Percentiles rank a stretch among this genome's conserved stretches.
These are phyloP conservation scores for Pyracantha coccinea DNA, from an alignment of 331 rosid species.

Conservation along the genomic window DNA sequence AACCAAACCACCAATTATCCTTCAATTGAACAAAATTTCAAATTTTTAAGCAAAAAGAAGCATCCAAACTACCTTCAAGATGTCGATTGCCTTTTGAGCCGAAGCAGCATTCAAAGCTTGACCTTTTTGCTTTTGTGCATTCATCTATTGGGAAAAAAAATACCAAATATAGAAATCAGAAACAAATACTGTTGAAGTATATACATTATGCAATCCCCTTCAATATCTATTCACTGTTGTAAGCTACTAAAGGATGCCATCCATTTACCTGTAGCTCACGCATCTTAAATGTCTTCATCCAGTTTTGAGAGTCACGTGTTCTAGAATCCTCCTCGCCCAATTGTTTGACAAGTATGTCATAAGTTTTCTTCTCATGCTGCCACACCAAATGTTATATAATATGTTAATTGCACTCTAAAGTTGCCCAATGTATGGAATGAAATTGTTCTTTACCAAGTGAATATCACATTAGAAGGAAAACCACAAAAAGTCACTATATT, in stretches of 20 bases:
- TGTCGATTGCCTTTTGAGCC: conserved; percentile 82
- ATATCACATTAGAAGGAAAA: background rate
- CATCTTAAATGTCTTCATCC: conserved; percentile 97
- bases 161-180: background rate
- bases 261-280: conserved; percentile 79
- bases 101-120: conserved; percentile 81
- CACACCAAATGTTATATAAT: conserved; percentile 13
- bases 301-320: conserved; percentile 83
- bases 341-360: conserved; percentile 93
- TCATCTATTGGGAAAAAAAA: conserved; percentile 40
- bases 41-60: background rate
- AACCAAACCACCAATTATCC: background rate
- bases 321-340: conserved; percentile 96
- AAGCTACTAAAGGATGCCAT: background rate
- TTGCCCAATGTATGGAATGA: background rate
- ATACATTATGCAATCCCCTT: background rate
- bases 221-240: background rate
- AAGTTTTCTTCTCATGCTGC: conserved; percentile 97
- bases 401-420: conserved; percentile 4
- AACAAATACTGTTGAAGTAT: background rate
- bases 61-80: conserved; percentile 56
- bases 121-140: conserved; percentile 96
- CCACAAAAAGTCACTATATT: background rate
- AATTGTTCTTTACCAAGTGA: background rate
- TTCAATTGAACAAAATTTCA: background rate